Base-by-base conservation (phyloP, 257 asterid genomes). In the Primulina huaijiensis region DNA sequence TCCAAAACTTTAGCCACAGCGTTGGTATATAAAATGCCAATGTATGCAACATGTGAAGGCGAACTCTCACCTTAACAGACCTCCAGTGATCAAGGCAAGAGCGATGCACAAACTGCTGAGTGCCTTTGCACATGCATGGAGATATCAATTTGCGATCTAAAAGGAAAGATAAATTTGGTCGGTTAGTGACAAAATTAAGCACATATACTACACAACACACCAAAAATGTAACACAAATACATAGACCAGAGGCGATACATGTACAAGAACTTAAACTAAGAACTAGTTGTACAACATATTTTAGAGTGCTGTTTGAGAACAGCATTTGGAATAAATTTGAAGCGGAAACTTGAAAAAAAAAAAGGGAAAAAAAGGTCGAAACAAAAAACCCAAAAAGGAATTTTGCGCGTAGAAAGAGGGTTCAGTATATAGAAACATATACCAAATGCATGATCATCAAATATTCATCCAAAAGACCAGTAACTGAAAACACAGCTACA, bases 81-180 rank as follows among this genome's bases (percentile, higher is more conserved):
- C 87, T 81, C 89, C 89, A 85, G 62, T 85, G 87, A 78, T 85
- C 89, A 74, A 85, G 87, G 69, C 89, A 85, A 59, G 84, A 72
- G 23, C 87, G 82, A 74, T 85, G 89, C 74, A 85, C 89, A 78
- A 82, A 85, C 68, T 85, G 87, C 64, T 85, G 89, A 23, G 89
- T 85, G 67, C 89, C 87, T 70, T 82, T 82, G 81, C 89, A 85
- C 85, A 80, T 80, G 84, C 89, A 82, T 38, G 89, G 87, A 62
- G 87, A 78, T 76, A 85, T 85, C 80, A 85, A 67, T 52, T 78
- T 85, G 60, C 72, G 85, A 37, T 75, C 89, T 85, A 65, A 14
- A 67, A 79, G 23, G 33, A 29, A 43, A 75, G 2, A 56, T 35
- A 37, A 61, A 65, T 63, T 58, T 38, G 31, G 37, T 40, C 16